Evolutionary conservation across 2,329 filamentous ascomycete species (phyloP).

Genomic region (Colletotrichum viniferum): DNA sequence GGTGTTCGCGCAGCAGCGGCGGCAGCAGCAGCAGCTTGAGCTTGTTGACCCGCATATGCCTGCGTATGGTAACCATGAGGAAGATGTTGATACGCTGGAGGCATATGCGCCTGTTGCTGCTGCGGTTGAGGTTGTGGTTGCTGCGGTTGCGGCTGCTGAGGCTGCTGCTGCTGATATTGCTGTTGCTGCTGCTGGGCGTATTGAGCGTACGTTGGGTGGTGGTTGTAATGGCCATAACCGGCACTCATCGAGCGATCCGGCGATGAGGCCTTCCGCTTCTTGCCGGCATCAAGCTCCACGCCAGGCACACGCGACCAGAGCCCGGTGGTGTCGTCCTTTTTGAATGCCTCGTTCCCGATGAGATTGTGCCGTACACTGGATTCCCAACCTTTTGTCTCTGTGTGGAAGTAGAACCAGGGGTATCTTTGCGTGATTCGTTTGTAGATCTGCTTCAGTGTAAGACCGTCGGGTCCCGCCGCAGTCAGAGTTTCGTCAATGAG

Average conservation of each 20-base stretch:
- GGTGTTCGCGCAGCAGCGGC: constrained; percentile 8
- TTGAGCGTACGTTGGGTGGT: constrained; percentile 30
- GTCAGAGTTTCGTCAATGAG: constrained; percentile 65
- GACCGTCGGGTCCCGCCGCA: constrained; percentile 51
- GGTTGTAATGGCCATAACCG: constrained; percentile 32
- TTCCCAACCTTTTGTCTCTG: constrained; percentile 69
- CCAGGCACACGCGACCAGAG: constrained; percentile 63
- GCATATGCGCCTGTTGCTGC: constrained; percentile 35
- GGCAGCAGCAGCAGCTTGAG: neutral
- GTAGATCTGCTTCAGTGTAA: constrained; percentile 67
- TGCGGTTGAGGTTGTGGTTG: constrained; percentile 10
- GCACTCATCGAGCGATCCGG: constrained; percentile 51
- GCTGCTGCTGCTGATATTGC: constrained; percentile 27
- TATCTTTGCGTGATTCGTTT: constrained; percentile 64
- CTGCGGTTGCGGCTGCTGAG: constrained; percentile 23
- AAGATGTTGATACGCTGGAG: constrained; percentile 38
- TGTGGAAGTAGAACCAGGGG: constrained; percentile 64
- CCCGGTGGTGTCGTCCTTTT: constrained; percentile 60
- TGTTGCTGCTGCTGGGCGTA: constrained; percentile 24
- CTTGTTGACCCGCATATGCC: neutral
- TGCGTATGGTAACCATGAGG: constrained; percentile 37
- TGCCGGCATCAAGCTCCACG: constrained; percentile 63
- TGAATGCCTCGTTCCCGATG: constrained; percentile 65
- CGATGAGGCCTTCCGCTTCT: constrained; percentile 61
- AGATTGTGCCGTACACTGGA: constrained; percentile 69